Percentiles rank a stretch among this genome's conserved stretches.
These are phyloP conservation scores for Solanum chmielewskii DNA, from an alignment of 257 asterid genomes.

Conservation along the genomic window DNA sequence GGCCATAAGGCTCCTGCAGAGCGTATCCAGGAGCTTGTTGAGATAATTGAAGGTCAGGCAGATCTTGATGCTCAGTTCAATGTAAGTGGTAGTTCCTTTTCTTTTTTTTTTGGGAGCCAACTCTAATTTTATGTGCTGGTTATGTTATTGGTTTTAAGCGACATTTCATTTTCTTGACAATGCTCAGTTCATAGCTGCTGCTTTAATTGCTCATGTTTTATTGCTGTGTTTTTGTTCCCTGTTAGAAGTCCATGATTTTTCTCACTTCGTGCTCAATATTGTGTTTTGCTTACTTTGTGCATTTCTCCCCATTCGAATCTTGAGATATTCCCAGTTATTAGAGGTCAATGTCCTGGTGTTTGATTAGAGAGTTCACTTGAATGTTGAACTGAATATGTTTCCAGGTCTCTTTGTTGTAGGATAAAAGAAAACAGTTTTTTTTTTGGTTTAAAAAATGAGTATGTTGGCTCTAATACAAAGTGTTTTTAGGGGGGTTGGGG, in stretches of 20 bases:
- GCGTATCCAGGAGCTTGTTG: slow-evolving; percentile 93
- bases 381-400: not conserved
- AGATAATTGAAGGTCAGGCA: slow-evolving; percentile 95
- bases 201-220: not conserved
- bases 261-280: not conserved
- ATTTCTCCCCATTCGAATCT: not conserved
- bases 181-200: not conserved
- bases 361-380: not conserved
- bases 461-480: not conserved
- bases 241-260: not conserved
- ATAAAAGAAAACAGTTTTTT: not conserved
- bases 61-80: slow-evolving; percentile 89
- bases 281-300: not conserved
- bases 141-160: not conserved
- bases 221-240: not conserved
- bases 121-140: not conserved
- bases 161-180: not conserved
- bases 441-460: not conserved
- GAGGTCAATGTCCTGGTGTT: not conserved
- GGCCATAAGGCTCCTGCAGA: slow-evolving; percentile 76
- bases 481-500: not conserved
- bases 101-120: not conserved
- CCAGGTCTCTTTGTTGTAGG: not conserved
- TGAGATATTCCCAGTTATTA: not conserved
- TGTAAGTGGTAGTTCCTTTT: slow-evolving; percentile 33